Evolutionary conservation across 805 yeast species (phyloP), one percentile per base, ranked within the genome.

Genomic region (Hanseniaspora lachancei): DNA sequence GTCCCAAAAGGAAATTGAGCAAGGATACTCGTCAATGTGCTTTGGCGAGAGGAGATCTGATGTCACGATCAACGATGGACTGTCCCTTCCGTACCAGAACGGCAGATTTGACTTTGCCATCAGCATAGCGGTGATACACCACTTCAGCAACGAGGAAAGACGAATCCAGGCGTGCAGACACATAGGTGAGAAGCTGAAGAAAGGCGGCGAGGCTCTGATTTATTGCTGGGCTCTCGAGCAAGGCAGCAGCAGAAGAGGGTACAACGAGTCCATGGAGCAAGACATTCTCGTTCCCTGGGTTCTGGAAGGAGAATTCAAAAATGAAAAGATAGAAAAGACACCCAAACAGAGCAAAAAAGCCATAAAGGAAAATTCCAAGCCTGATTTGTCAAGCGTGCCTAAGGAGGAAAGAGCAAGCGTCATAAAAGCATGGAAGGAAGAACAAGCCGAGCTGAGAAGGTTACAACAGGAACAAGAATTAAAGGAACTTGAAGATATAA

Each of bases 221-320:
- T 93, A 91, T 66, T 95, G 95, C 53, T 93, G 98, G 98, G 98
- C 98, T 0, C 69, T 93, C 53, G 98, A 93, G 61, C 98, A 93
- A 67, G 85, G 82, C 57, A 76, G 74, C 24, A 85, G 95, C 0
- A 75, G 97, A 61, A 75, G 97, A 62, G 97, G 97, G 0, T 93
- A 88, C 70, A 82, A 84, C 60, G 89, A 81, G 61, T 95, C 95
- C 12, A 89, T 84, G 79, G 89, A 85, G 54, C 97, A 87, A 66
- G 98, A 93, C 65, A 86, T 91, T 1, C 70, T 93, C 62, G 96
- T 93, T 20, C 98, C 98, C 0, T 93, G 98, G 98, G 96, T 89
- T 1, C 70, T 82, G 34, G 80, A 80, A 60, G 73, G 74, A 55
- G 76, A 74, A 58, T 68, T 70, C 47, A 68, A 69, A 40, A 75